Percentiles rank a stretch among this genome's conserved stretches.
Evolutionary conservation across 2,329 filamentous ascomycete genomes (phyloP).

Genomic region (Sporothrix luriei): DNA sequence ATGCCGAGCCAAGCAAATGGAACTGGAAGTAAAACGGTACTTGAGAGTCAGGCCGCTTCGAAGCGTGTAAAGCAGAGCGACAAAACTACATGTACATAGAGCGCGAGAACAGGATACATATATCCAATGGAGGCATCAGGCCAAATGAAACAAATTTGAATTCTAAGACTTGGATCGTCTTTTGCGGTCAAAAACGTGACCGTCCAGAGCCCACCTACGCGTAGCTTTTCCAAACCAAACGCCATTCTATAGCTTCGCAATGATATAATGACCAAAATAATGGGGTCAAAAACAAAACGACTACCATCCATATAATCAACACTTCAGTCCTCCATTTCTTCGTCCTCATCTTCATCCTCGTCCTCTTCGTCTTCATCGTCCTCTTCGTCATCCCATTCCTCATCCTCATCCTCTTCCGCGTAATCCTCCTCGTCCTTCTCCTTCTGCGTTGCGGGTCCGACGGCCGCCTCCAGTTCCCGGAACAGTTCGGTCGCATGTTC

Average conservation of each 20-base stretch:
- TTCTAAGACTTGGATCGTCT: neutral
- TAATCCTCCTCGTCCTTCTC: conserved; percentile 56
- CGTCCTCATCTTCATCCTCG: conserved; percentile 51
- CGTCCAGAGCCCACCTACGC: neutral
- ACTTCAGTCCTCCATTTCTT: conserved; percentile 35
- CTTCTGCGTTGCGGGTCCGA: conserved; percentile 61
- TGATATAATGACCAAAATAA: neutral
- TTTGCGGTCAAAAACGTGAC: neutral
- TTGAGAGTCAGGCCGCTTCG: neutral
- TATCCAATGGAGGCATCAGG: neutral
- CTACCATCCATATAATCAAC: too few relatives aligned
- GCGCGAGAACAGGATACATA: neutral
- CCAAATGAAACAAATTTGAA: neutral
- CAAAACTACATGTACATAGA: neutral
- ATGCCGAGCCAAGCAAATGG: neutral
- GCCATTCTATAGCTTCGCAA: conserved; percentile 22
- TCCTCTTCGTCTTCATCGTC: conserved; percentile 55
- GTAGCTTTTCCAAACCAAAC: conserved; percentile 23
- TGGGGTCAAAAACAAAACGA: neutral
- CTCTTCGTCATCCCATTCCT: conserved; percentile 53
- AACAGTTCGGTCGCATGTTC: conserved; percentile 75
- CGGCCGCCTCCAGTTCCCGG: conserved; percentile 61
- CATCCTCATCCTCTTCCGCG: conserved; percentile 56
- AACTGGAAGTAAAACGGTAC: neutral
- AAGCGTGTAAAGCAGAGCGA: neutral